Evolutionary conservation across 2,329 filamentous ascomycete species (phyloP).

Genomic region (Alternaria hordeiaustralica): DNA sequence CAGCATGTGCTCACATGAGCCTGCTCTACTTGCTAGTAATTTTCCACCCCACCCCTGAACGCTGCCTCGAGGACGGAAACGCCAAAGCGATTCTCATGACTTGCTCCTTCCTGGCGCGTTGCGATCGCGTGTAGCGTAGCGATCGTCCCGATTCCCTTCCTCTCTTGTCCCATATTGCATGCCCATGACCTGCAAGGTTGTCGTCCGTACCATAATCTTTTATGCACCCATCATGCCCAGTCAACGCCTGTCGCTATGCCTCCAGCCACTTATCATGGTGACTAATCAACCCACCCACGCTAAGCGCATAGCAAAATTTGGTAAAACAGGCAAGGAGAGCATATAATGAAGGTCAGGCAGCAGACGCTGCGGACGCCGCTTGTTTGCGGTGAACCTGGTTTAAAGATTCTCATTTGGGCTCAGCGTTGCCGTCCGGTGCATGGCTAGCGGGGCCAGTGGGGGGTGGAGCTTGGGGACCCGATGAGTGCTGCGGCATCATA

Average conservation of each 20-base stretch:
- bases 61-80: slow-evolving; percentile 15
- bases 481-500: slow-evolving; percentile 51
- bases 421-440: slow-evolving; percentile 41
- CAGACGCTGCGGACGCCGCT: slow-evolving; percentile 10
- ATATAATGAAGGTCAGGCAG: slow-evolving; percentile 7
- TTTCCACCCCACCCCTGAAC: slow-evolving; percentile 8
- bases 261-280: slow-evolving; percentile 25
- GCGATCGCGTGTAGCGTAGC: slow-evolving; percentile 8
- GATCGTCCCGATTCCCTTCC: background rate
- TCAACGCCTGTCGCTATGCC: slow-evolving; percentile 50
- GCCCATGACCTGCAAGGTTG: background rate
- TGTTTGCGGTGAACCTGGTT: slow-evolving; percentile 16
- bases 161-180: slow-evolving; percentile 3
- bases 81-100: slow-evolving; percentile 20
- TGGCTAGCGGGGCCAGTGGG: slow-evolving; percentile 45
- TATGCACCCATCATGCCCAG: slow-evolving; percentile 29
- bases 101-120: slow-evolving; percentile 17
- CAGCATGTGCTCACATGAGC: slow-evolving; percentile 7
- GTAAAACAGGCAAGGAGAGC: slow-evolving; percentile 21
- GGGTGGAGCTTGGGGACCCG: slow-evolving; percentile 45
- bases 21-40: slow-evolving; percentile 17
- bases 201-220: slow-evolving; percentile 7
- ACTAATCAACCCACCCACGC: slow-evolving; percentile 34
- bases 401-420: slow-evolving; percentile 45
- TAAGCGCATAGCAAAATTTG: slow-evolving; percentile 39